Evolutionary conservation across 2,329 filamentous ascomycete genomes (phyloP), one percentile per base, ranked within the genome.

Genomic region (Aphanoascus verrucosus): DNA sequence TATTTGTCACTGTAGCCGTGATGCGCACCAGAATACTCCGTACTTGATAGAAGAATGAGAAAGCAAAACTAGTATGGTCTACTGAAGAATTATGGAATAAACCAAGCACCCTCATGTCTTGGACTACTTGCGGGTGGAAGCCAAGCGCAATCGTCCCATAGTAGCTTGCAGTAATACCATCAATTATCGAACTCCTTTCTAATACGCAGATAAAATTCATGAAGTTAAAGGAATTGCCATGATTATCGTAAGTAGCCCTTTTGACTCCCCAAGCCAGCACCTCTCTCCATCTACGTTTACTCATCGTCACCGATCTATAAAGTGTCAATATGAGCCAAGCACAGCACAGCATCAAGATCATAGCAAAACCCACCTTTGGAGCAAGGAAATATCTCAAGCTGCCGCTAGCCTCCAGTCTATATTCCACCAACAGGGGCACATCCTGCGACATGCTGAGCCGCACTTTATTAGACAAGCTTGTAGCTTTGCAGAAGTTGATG

Each of bases 401-500:
- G 71, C 88, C 93, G 75, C 82, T 88, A 60, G 86, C 85, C 52
- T 78, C 77, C 57, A 96, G 74, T 53, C 75, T 77, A 72, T 97
- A 98, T 77, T 98, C 93, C 43, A 98, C 93, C 63, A 97, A 77
- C 61, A 98, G 82, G 28, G 93, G 93, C 49, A 98, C 91, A 74
- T 98, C 93, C 72, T 89, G 90, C 51, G 91, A 97, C 62, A 98
- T 80, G 74, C 86, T 94, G 63, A 98, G 84, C 75, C 86, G 93
- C 72, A 98, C 94, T 61, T 80, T 78, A 62, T 72, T 76, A 38
- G 90, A 91, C 57, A 98, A 77, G 51, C 82, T 84, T 59, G 88
- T 86, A 34, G 94, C 94, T 77, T 98, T 98, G 86, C 93, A 97
- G 77, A 98, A 98, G 81, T 97, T 97, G 79, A 94, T 88, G 2